Evolutionary conservation across 176 grass and related monocot species (phyloP), one percentile per base, ranked within the genome.

Genomic region (Eragrostis curvula): DNA sequence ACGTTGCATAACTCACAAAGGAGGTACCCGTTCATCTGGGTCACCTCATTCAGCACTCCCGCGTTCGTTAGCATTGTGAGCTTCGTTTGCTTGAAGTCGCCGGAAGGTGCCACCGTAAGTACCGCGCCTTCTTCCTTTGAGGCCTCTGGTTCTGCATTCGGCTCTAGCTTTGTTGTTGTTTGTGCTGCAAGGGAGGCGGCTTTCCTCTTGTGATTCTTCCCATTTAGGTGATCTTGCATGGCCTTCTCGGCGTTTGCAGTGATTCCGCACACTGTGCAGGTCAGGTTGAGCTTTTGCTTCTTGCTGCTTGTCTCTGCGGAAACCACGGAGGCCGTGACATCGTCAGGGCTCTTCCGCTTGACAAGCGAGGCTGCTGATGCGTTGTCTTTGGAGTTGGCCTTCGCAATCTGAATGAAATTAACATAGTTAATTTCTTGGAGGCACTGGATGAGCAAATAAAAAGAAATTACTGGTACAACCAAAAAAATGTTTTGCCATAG

Each of bases 1-100:
- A 76, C 53, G 5, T 81, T 53, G 77, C 87, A 85, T 23, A 70
- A 23, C 82, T 81, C 70, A 21, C 87, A 89, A 17, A 89, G 62
- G 63, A 89, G 20, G 87, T 53, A 85, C 13, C 82, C 87, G 20
- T 85, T 66, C 76, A 85, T 85, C 82, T 89, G 87, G 55, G 58
- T 8, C 55, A 76, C 82, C 32, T 75, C 29, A 3, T 62, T 25
- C 45, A 45, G 2, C 0, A 0, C 16, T 39, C 75, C 75, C 0
- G 27, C 20, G 2, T 17, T 36, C 3, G 82, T 81, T 10, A 20
- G 3, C 70, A 89, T 53, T 0, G 11, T 70, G 63, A 85, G 3
- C 70, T 62, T 89, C 9, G 3, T 70, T 3, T 52, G 82, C 20
- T 3, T 62, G 70, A 68, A 89, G 76, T 28, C 36, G 0, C 40